Evolutionary conservation across 2,329 filamentous ascomycete genomes (phyloP), one percentile per base, ranked within the genome.

Genomic region (Paecilomyces formosus): DNA sequence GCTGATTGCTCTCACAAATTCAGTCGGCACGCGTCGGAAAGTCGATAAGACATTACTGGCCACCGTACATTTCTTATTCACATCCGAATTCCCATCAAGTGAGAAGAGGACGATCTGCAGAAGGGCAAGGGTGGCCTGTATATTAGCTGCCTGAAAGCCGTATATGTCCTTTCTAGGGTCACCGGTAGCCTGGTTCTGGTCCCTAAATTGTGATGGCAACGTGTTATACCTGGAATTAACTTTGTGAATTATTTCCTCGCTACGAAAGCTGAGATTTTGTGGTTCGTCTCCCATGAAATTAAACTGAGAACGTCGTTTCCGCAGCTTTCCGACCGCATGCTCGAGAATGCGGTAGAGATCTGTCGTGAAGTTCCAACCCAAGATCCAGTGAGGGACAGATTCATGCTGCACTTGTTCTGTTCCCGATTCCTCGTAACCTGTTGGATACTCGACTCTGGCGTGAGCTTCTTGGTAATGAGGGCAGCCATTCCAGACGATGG

Each of bases 331-430:
- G 9, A 76, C 65, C 11, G 76, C 78, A 61, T 85, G 81, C 63
- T 85, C 82, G 15, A 85, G 68, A 8, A 84, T 74, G 4, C 81
- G 78, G 63, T 84, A 85, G 0, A 85, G 68, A 63, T 84, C 81
- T 0, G 80, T 83, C 6, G 78, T 81, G 59, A 83, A 83, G 66
- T 84, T 85, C 81, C 80, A 84, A 18, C 82, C 82, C 50, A 76
- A 74, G 7, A 85, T 68, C 82, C 82, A 85, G 5, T 60, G 51
- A 3, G 57, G 61, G 55, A 60, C 56, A 58, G 8, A 56, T 62
- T 51, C 64, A 61, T 53, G 55, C 59, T 58, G 63, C 60, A 18
- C 18, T 18, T 45, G 35, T 15, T 15, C 35, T 57, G 63, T 53
- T 12, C 62, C 57, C 18, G 62, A 63, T 11, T 65, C 39, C 18